Evolutionary conservation across 2,329 filamentous ascomycete genomes (phyloP).

Genomic region (Penicillium sp.): DNA sequence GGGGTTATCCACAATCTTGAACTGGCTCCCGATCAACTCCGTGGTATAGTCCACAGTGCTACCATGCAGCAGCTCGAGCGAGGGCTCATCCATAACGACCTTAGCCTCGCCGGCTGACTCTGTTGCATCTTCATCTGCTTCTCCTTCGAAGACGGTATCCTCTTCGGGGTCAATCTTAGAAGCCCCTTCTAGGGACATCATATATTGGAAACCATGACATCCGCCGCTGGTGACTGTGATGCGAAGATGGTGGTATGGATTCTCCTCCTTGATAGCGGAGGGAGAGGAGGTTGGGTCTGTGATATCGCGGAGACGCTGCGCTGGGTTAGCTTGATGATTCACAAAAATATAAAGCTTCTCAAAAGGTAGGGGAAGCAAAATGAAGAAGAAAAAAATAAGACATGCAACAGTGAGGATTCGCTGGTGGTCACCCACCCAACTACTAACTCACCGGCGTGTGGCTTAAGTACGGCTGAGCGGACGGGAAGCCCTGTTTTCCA

Average conservation of each 20-base stretch:
- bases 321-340: constrained; percentile 17
- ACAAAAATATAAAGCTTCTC: neutral
- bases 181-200: constrained; percentile 74
- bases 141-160: constrained; percentile 81
- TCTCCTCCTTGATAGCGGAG: constrained; percentile 46
- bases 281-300: constrained; percentile 53
- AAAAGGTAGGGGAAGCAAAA: neutral
- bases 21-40: constrained; percentile 92
- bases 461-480: constrained; percentile 50
- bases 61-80: constrained; percentile 82
- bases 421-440: constrained; percentile 50
- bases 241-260: constrained; percentile 81
- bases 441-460: constrained; percentile 49
- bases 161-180: constrained; percentile 66
- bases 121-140: constrained; percentile 35
- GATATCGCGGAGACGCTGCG: constrained; percentile 69
- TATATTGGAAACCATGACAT: constrained; percentile 96
- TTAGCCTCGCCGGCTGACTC: constrained; percentile 61
- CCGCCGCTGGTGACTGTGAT: constrained; percentile 91
- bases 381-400: constrained; percentile 29
- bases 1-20: constrained; percentile 94
- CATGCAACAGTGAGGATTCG: constrained; percentile 48
- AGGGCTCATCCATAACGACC: constrained; percentile 84
- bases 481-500: constrained; percentile 50
- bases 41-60: constrained; percentile 96